Base-by-base conservation (phyloP, 2,329 filamentous ascomycete species). In the Aspergillus sp. region DNA sequence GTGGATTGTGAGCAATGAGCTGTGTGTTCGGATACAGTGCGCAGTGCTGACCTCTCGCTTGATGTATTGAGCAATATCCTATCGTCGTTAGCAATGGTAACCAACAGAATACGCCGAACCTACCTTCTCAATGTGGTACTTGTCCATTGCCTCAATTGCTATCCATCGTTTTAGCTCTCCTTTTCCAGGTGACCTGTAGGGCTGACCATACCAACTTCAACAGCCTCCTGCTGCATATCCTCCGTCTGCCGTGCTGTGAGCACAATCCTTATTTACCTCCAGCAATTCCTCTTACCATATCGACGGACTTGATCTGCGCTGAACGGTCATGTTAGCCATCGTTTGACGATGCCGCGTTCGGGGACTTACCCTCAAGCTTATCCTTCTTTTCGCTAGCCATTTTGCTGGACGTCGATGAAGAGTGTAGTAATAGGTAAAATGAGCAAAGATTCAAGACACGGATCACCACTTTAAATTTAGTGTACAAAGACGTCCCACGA, bases 291-390 rank as follows among this genome's bases (percentile, higher is more conserved):
- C 82, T 78, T 85, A 98, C 95, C 95, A 99, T 99, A 76, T 99
- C 95, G 61, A 92, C 94, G 70, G 93, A 97, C 84, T 99, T 99
- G 80, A 99, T 89, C 81, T 97, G 92, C 65, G 92, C 95, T 99
- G 73, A 67, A 71, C n/a, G 30, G 28, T 21, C 30, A 54, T 48
- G 55, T 64, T 68, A 73, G 66, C 55, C 41, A 53, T 54, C 56
- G 43, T 32, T 50, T 38, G 25, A 53, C 17, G 48, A 55, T 47
- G 43, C 47, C 21, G 39, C 25, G 45, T 39, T 28, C 12, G 21
- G 9, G n/a, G 21, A 69, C 80, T 76, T 78, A 91, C 90, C 87
- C 77, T 94, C 91, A 57, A 92, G 86, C 85, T 91, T 92, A 76
- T 91, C 88, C 74, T 86, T 83, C 72, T 85, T 81, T 62, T 84